These are phyloP conservation scores for Pseudopithomyces chartarum DNA, from an alignment of 2,329 filamentous ascomycete species.

Conservation along the genomic window DNA sequence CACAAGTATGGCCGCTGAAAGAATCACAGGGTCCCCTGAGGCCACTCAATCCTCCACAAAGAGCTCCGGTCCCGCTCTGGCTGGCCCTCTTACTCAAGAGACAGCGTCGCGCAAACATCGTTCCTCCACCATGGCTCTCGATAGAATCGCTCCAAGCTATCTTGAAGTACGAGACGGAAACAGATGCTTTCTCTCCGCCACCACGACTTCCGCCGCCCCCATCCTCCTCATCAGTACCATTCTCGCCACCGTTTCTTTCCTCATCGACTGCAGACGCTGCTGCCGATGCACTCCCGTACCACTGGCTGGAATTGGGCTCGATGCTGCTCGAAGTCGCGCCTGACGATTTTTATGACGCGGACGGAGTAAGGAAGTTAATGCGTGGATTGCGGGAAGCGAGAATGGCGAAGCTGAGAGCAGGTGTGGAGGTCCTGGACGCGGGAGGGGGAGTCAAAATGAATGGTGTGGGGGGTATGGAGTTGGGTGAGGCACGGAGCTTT, in stretches of 20 bases:
- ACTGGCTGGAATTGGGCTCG: slow-evolving; percentile 92
- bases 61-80: slow-evolving; percentile 84
- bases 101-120: slow-evolving; percentile 89
- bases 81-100: slow-evolving; percentile 93
- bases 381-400: slow-evolving; percentile 85
- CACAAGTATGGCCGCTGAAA: slow-evolving; percentile 18
- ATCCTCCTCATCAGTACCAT: slow-evolving; percentile 43
- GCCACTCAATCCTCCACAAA: slow-evolving; percentile 77
- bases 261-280: slow-evolving; percentile 73
- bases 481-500: slow-evolving; percentile 84
- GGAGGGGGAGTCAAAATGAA: slow-evolving; percentile 74
- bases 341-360: slow-evolving; percentile 78
- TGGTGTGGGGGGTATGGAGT: slow-evolving; percentile 91
- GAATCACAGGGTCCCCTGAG: slow-evolving; percentile 73
- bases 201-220: slow-evolving; percentile 69
- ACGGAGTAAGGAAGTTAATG: slow-evolving; percentile 75
- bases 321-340: slow-evolving; percentile 82
- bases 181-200: slow-evolving; percentile 75
- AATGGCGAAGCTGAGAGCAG: slow-evolving; percentile 83
- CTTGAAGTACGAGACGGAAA: slow-evolving; percentile 77
- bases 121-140: slow-evolving; percentile 87
- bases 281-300: slow-evolving; percentile 78
- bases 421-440: slow-evolving; percentile 72
- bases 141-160: slow-evolving; percentile 76
- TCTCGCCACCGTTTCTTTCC: slow-evolving; percentile 74